Evolutionary conservation across 352 stramenopile genomes (phyloP).

Genomic region (Phytophthora fragariaefolia): DNA sequence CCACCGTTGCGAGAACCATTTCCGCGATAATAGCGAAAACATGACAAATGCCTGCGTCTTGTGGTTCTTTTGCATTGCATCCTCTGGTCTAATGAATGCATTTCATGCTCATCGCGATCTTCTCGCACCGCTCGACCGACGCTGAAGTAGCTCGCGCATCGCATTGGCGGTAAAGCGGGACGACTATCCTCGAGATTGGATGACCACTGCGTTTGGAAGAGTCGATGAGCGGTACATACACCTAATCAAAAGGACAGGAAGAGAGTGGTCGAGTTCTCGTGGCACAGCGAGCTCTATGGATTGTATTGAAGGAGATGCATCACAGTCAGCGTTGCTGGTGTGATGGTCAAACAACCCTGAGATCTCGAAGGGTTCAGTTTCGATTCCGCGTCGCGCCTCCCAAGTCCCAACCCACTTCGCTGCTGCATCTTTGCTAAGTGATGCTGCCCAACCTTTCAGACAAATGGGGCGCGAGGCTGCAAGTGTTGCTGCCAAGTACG

Average conservation of each 20-base stretch:
- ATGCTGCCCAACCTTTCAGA: slow-evolving; percentile 29
- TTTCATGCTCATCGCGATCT: background rate
- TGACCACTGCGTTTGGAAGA: slow-evolving; percentile 4
- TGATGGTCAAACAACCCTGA: background rate
- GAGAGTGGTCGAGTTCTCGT: background rate
- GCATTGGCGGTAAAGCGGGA: slow-evolving; percentile 16
- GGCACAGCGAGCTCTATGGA: slow-evolving; percentile 5
- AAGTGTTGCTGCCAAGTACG: slow-evolving; percentile 8
- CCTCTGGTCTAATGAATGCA: background rate
- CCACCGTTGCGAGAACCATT: slow-evolving; percentile 9
- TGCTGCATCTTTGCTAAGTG: too few species aligned
- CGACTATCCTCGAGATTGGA: slow-evolving; percentile 1
- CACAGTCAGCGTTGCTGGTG: background rate
- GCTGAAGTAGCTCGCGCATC: background rate
- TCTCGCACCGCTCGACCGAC: background rate
- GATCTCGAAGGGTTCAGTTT: slow-evolving; percentile 14
- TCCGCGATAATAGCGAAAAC: background rate
- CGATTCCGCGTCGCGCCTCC: slow-evolving; percentile 4
- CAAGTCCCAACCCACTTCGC: too few species aligned
- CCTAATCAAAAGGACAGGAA: background rate
- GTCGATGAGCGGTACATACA: background rate
- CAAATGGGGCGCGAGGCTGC: slow-evolving; percentile 23
- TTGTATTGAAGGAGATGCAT: background rate
- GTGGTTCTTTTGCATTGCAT: background rate
- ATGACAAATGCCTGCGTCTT: background rate